Evolutionary conservation across 768 basidiomycete species (phyloP).

Genomic region (Suillus alpinus): DNA sequence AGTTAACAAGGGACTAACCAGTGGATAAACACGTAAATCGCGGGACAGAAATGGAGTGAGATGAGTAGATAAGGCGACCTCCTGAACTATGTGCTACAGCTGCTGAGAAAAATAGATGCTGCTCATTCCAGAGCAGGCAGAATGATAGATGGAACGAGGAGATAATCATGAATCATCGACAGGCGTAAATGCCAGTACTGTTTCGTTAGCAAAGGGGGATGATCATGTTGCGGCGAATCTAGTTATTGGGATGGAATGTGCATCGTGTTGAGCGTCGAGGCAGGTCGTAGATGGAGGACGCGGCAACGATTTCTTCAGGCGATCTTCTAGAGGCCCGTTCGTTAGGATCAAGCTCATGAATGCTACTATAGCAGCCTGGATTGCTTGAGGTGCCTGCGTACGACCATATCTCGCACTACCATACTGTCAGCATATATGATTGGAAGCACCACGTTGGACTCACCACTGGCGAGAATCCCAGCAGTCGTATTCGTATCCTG

Average conservation of each 20-base stretch:
- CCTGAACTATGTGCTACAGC: constrained; percentile 9
- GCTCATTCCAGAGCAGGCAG: neutral
- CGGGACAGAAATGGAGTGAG: neutral
- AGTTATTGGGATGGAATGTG: constrained; percentile 1
- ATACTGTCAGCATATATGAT: constrained; percentile 6
- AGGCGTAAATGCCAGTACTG: neutral
- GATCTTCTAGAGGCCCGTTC: neutral
- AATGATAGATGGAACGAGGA: neutral
- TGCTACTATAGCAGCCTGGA: constrained; percentile 57
- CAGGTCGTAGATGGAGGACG: neutral
- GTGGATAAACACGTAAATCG: constrained; percentile 1
- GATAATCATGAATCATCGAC: neutral
- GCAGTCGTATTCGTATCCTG: constrained; percentile 70
- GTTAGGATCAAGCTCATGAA: neutral
- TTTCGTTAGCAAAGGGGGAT: neutral
- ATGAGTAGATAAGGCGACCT: neutral
- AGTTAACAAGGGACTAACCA: neutral
- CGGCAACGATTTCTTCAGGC: neutral
- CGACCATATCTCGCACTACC: constrained; percentile 77
- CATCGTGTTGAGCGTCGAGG: neutral
- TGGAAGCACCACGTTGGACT: constrained; percentile 22
- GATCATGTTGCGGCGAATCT: neutral
- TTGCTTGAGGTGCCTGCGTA: constrained; percentile 73
- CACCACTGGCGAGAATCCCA: constrained; percentile 76
- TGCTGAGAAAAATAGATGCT: constrained; percentile 5